Percentiles rank a stretch among this genome's conserved stretches.
Conservation (phyloP, 1,284 basidiomycete genomes). For the Boletus subluridellus region DNA sequence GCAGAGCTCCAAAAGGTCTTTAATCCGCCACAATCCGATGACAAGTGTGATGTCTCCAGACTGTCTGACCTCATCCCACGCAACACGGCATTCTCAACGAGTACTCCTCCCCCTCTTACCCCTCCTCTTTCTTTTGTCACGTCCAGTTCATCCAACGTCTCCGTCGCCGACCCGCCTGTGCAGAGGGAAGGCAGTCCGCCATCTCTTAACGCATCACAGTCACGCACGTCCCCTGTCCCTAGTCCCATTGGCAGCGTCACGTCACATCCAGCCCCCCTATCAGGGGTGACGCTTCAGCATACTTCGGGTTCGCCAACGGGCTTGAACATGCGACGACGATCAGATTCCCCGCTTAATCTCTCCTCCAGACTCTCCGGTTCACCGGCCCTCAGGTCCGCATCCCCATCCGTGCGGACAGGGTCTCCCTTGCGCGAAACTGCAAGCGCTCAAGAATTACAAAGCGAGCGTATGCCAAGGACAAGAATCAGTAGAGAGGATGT, state of each 20-base stretch:
- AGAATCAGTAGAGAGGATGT: constrained; percentile 55
- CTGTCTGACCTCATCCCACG: constrained; percentile 26
- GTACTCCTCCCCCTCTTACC: constrained; percentile 26
- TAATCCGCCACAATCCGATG: constrained; percentile 10
- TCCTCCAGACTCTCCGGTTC: constrained; percentile 21
- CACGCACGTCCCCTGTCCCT: constrained; percentile 1
- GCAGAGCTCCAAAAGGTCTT: constrained; percentile 30
- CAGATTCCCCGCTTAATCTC: constrained; percentile 24
- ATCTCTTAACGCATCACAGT: constrained; percentile 2
- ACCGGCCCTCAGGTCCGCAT: constrained; percentile 19
- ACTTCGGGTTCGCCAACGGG: constrained; percentile 16
- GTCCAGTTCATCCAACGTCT: constrained; percentile 19
- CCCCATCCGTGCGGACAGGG: constrained; percentile 22
- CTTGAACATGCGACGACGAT: constrained; percentile 15
- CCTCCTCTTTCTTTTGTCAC: constrained; percentile 21
- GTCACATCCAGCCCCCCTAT: constrained; percentile 13
- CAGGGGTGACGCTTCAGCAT: constrained; percentile 6
- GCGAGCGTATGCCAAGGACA: constrained; percentile 30
- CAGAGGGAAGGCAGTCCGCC: constrained; percentile 7
- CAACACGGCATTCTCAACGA: constrained; percentile 26
- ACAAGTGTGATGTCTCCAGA: constrained; percentile 10
- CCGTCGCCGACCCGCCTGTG: constrained; percentile 6
- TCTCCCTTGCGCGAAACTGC: constrained; percentile 29
- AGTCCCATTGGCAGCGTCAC: neutral
- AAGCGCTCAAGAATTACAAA: constrained; percentile 24